Evolutionary conservation across 371 early-diverging fungal species (phyloP), one percentile per base, ranked within the genome.

Genomic region (Capillidium rhysosporum): DNA sequence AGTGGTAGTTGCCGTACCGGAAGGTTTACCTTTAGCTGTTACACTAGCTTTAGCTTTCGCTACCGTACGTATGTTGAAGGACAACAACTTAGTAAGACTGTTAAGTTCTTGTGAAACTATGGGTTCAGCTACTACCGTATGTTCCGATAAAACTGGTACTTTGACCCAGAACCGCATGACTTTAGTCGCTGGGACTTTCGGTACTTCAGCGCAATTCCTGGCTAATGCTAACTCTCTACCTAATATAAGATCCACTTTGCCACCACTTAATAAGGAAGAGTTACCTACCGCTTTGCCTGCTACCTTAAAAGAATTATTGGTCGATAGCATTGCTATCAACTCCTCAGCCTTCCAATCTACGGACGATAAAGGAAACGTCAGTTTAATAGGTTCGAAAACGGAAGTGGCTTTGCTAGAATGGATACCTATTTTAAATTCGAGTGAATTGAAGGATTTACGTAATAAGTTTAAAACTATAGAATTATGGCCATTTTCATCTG

Each of bases 51-150:
- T 84, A 21, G 82, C 83, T 1, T 82, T 73, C 63, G 83, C 81
- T 9, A 80, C 81, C 20, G 77, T 72, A 20, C 66, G 78, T 8
- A 93, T 86, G 93, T 64, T 84, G 46, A 80, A 81, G 58, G 90
- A 93, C 60, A 88, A 89, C 60, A 90, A 88, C 61, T 65, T 93
- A 28, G 93, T 93, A 3, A 76, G 92, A 18, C 75, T 85, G 23
- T 64, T 93, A 25, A 72, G 81, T 29, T 84, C 94, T 3, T 92
- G 94, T 61, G 94, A 93, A 66, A 89, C 87, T 31, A 91, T 91
- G 91, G 89, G 90, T 5, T 83, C 79, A 60, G 90, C 91, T 1
- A 91, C 89, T 3, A 86, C 86, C 2, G 72, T 93, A 31, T 90
- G 91, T 62, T 82, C 84, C 12, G 91, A 93, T 63, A 89, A 90